These are phyloP conservation scores for Haplosporangium gracile DNA, from an alignment of 192 early-diverging fungal genomes.

Conservation along the genomic window DNA sequence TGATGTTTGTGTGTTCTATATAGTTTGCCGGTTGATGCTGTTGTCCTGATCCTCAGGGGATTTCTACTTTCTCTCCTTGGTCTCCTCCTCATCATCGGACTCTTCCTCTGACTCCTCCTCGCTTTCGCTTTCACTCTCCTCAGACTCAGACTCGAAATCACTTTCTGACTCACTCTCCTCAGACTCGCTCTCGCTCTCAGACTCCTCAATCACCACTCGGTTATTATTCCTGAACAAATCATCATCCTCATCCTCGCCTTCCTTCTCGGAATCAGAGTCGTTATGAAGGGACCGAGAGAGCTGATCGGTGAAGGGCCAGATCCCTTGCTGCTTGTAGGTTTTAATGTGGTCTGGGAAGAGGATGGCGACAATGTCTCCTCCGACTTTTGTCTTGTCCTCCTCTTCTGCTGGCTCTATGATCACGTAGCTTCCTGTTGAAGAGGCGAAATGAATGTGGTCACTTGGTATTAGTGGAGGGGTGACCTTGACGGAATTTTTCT, in stretches of 20 bases:
- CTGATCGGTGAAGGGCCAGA: slow-evolving; percentile 66
- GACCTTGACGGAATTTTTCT: no score
- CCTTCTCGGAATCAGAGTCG: slow-evolving; percentile 23
- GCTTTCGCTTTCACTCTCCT: not conserved
- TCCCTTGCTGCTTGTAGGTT: slow-evolving; percentile 67
- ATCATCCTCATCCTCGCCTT: slow-evolving; percentile 62
- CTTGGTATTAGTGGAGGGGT: slow-evolving; percentile 4
- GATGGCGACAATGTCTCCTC: slow-evolving; percentile 82
- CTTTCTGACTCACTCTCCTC: slow-evolving; percentile 19
- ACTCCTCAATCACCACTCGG: slow-evolving; percentile 63
- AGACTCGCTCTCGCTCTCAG: slow-evolving; percentile 58
- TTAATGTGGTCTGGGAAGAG: slow-evolving; percentile 83
- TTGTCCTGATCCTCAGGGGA: not conserved
- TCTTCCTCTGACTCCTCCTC: slow-evolving; percentile 5
- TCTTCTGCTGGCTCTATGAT: slow-evolving; percentile 73
- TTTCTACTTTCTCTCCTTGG: not conserved
- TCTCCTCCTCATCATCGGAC: not conserved
- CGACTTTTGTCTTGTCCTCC: slow-evolving; percentile 73
- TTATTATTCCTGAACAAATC: slow-evolving; percentile 75
- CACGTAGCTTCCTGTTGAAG: slow-evolving; percentile 69
- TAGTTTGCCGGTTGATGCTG: not conserved
- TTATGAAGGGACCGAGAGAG: slow-evolving; percentile 16
- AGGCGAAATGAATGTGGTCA: not conserved
- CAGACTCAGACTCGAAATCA: not conserved
- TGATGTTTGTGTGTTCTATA: not conserved